Evolutionary conservation across 2,329 filamentous ascomycete species (phyloP), one percentile per base, ranked within the genome.

Genomic region (Cladophialophora exuberans): DNA sequence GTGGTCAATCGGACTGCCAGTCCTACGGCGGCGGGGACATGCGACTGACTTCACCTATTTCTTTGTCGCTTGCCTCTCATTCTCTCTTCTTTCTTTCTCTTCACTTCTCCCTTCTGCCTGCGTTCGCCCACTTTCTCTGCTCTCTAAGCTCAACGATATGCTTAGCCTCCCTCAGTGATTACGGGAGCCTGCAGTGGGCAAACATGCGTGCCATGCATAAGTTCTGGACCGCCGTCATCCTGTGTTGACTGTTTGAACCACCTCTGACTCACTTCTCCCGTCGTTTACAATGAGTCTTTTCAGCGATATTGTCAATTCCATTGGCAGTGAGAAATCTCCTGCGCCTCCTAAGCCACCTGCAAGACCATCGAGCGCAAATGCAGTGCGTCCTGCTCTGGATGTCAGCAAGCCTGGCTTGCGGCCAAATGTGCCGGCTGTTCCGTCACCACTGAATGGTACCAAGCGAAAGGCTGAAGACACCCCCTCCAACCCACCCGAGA

Each of bases 231-330:
- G 13, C 26, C 25, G 10, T 43, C 25, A 41, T 31, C 26, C 31
- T 28, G 30, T 47, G 25, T 41, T 56, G 46, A 58, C 23, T 17
- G 30, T 36, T 36, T 38, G 30, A 39, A 20, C 13, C 6, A 38
- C 39, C 44, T 43, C 11, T 18, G 15, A 30, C 26, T 48, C 47
- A 22, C 23, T 6, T 13, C 25, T 41, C 18, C 36, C 15, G 11
- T 15, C 36, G 3, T 30, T 20, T 48, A 59, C 46, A 13, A 65
- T 65, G 63, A 65, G 63, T 44, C 79, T 79, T 60, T 72, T 80
- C 54, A 77, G 77, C 64, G 79, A 77, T 18, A 73, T 80, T 33
- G 72, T 80, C 57, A 74, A 76, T 54, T 79, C 77, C 33, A 76
- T 80, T 56, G 75, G 75, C 64, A 74, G 71, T 57, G 73, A 73